Conservation (phyloP, 1,284 basidiomycete species). For the Malassezia psittaci region DNA sequence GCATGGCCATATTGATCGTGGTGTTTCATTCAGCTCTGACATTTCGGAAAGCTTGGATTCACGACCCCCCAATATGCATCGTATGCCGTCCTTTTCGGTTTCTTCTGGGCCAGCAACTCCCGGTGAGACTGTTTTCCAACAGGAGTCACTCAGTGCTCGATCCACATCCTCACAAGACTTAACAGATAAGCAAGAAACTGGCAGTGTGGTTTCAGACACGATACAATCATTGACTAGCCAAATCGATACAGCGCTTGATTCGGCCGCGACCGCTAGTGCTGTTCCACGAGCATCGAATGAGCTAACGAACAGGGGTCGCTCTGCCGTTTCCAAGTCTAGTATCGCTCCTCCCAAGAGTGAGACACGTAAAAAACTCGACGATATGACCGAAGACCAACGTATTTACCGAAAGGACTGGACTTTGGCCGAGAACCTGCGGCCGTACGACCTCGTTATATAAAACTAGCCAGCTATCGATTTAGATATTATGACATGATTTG, state of each 20-base stretch:
- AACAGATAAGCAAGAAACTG: neutral
- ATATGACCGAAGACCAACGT: slow-evolving; percentile 1
- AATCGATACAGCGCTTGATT: slow-evolving; percentile 3
- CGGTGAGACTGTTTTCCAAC: neutral
- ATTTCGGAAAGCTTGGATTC: slow-evolving; percentile 1
- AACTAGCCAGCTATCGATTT: too few relatives aligned
- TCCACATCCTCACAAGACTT: neutral
- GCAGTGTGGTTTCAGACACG: slow-evolving; percentile 3
- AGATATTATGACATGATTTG: too few relatives aligned
- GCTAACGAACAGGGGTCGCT: neutral
- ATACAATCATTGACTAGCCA: slow-evolving; percentile 9
- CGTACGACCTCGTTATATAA: slow-evolving; percentile 17
- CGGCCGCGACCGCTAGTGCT: neutral
- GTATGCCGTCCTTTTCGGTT: slow-evolving; percentile 1
- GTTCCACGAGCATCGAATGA: neutral
- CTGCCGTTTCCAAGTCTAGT: neutral
- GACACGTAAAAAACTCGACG: neutral
- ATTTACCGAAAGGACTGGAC: slow-evolving; percentile 15
- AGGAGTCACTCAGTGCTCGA: slow-evolving; percentile 3
- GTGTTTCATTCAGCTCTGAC: slow-evolving; percentile 19
- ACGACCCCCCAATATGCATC: neutral
- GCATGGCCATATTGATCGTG: slow-evolving; percentile 4
- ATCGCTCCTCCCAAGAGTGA: neutral
- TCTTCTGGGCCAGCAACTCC: slow-evolving; percentile 4
- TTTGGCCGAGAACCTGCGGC: slow-evolving; percentile 11